Evolutionary conservation across 345 rosid species (phyloP).

Genomic region (Citrus cavaleriei): DNA sequence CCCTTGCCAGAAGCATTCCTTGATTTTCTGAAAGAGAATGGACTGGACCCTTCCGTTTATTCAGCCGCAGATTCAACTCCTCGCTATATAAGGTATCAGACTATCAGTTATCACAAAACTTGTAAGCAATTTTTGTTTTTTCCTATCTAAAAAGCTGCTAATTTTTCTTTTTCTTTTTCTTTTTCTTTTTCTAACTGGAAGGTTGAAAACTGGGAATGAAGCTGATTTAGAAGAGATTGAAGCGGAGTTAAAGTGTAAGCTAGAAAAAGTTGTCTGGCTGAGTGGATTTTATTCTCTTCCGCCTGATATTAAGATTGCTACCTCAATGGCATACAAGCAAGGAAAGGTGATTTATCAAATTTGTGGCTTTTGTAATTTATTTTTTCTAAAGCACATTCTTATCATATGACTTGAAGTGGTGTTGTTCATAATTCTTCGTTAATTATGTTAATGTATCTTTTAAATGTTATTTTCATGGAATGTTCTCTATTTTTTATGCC

Average conservation of each 20-base stretch:
- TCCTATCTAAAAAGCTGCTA: not conserved
- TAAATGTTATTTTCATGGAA: not conserved
- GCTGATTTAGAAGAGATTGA: constrained; percentile 48
- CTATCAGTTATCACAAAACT: constrained; percentile 39
- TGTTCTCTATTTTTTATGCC: not conserved
- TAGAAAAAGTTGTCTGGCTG: constrained; percentile 65
- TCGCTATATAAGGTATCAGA: constrained; percentile 68
- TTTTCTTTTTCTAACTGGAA: constrained; percentile 11
- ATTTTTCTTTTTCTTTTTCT: not conserved
- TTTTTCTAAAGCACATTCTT: not conserved
- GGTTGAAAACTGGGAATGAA: constrained; percentile 78
- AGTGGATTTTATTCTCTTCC: constrained; percentile 76
- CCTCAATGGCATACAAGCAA: constrained; percentile 60
- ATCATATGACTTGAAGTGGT: not conserved
- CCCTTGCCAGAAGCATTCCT: constrained; percentile 65
- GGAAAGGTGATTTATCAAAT: constrained; percentile 50
- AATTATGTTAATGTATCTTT: not conserved
- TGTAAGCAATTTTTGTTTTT: not conserved
- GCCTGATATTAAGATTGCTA: constrained; percentile 67
- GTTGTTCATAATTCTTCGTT: not conserved
- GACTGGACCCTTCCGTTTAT: constrained; percentile 73
- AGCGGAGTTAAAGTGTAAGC: constrained; percentile 62
- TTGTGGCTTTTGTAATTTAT: not conserved
- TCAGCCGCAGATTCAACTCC: constrained; percentile 48
- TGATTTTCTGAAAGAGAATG: constrained; percentile 56